Percentiles rank a stretch among this genome's conserved stretches.
Conservation (phyloP, 352 stramenopile genomes). For the Pythium diclinum region DNA sequence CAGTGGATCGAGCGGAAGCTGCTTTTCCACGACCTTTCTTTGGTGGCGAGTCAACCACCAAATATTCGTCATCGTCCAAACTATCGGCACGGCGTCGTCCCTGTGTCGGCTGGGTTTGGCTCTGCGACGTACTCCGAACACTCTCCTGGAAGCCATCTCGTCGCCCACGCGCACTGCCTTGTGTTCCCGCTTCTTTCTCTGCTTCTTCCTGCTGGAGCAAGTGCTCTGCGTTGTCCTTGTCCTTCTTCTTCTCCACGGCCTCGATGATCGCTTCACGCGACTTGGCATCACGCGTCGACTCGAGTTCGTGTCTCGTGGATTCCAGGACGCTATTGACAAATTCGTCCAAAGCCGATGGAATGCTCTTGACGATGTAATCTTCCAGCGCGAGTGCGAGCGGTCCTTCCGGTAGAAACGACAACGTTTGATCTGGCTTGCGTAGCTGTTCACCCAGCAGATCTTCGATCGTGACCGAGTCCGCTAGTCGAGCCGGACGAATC, state of each 20-base stretch:
- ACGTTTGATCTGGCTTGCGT: slow-evolving; percentile 57
- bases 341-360: slow-evolving; percentile 70
- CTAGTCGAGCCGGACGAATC: slow-evolving; percentile 56
- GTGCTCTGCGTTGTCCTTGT: slow-evolving; percentile 49
- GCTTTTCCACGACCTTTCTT: slow-evolving; percentile 8
- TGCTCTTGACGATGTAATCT: slow-evolving; percentile 82
- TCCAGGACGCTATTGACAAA: slow-evolving; percentile 69
- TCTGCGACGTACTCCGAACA: slow-evolving; percentile 10
- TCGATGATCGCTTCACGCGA: slow-evolving; percentile 62
- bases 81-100: slow-evolving; percentile 11
- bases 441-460: slow-evolving; percentile 71
- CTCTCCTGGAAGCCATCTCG: slow-evolving; percentile 18
- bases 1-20: neutral
- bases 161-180: slow-evolving; percentile 1
- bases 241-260: slow-evolving; percentile 69
- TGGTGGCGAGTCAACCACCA: slow-evolving; percentile 16
- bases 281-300: slow-evolving; percentile 39
- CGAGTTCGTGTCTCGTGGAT: slow-evolving; percentile 67
- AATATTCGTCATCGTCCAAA: slow-evolving; percentile 26
- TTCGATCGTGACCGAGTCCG: slow-evolving; percentile 68
- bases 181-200: slow-evolving; percentile 19
- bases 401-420: slow-evolving; percentile 73
- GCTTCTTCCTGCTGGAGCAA: slow-evolving; percentile 52
- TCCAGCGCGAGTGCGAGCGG: slow-evolving; percentile 68
- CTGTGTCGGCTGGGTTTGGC: slow-evolving; percentile 19